A percentile compares a stretch with the other conserved stretches of the same genome.
phyloP scores from a whole-genome alignment of 441 rosid species.

The Geranium incanum region DNA sequence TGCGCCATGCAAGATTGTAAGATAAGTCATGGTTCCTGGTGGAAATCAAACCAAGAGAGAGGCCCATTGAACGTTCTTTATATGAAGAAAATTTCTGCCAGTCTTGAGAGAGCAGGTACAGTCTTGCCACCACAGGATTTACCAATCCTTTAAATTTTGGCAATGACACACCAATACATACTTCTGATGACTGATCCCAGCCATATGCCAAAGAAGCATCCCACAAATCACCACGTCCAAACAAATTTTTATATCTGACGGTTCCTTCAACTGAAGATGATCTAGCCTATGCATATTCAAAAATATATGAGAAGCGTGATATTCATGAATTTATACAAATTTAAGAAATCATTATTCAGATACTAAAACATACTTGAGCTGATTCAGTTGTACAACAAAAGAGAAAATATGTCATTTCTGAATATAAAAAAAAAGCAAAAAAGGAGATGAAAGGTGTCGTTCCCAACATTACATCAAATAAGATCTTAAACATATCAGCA shows the following conservation, averaged over 20 bases:
- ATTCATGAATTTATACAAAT: not conserved
- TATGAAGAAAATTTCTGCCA: slow-evolving; percentile 76
- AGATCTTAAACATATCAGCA: not conserved
- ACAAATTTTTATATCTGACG: slow-evolving; percentile 65
- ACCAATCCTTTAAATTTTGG: slow-evolving; percentile 61
- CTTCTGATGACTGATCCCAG: slow-evolving; percentile 64
- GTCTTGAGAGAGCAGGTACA: slow-evolving; percentile 74
- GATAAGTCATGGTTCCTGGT: slow-evolving; percentile 61
- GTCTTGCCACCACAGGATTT: slow-evolving; percentile 59
- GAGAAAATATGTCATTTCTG: not conserved
- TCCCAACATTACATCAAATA: not conserved
- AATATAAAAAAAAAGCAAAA: not conserved
- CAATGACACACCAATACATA: slow-evolving; percentile 65
- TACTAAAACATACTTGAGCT: not conserved
- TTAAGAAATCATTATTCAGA: not conserved
- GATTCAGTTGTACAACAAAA: not conserved
- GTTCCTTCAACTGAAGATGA: slow-evolving; percentile 79
- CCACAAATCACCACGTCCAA: slow-evolving; percentile 94
- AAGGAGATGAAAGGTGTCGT: not conserved
- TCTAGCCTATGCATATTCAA: slow-evolving; percentile 47
- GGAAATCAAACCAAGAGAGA: slow-evolving; percentile 74
- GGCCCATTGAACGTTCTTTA: slow-evolving; percentile 70
- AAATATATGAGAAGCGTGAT: slow-evolving; percentile 6
- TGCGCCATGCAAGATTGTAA: slow-evolving; percentile 72
- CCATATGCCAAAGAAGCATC: slow-evolving; percentile 76